Evolutionary conservation across 1,284 basidiomycete genomes (phyloP), one percentile per base, ranked within the genome.

Genomic region (Macrocystidia cucumis): DNA sequence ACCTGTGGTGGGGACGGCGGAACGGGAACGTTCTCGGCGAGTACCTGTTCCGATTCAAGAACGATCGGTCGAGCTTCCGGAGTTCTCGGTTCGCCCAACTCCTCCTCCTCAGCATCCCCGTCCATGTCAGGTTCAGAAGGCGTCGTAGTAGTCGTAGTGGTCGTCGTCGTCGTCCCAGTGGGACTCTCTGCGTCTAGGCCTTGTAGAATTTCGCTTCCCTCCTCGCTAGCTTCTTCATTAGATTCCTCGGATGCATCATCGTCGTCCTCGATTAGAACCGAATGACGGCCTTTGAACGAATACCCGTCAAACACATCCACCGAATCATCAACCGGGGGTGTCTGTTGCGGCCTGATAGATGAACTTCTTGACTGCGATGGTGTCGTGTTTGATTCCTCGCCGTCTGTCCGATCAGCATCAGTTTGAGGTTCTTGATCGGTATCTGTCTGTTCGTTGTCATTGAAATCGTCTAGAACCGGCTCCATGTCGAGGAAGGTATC

Each of bases 401-500:
- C 79, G 48, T 86, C 85, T 2, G 72, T 83, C 27, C 71, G 70
- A 43, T 85, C 82, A 12, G 70, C 67, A 45, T 85, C 81, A 0
- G 81, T 82, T 32, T 62, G 57, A 20, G 60, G 64, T 42, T 77
- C 75, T 43, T 67, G 74, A 50, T 84, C 81, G 25, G 74, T 77
- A 51, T 11, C 14, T 30, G 29, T 30, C 29, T 30, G 29, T 18
- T 84, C 81, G 12, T n/a, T 7, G 23, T 69, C 62, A 23, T 74
- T 72, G 46, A 75, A 77, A 47, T 83, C 86, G 44, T 88, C 82
- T 44, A 89, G 74, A 38, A 86, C 79, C 24, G 89, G 89, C 46
- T 87, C 83, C 84, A 96, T 93, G 53, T 91, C 90, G 38, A 98
- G 72, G 75, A 96, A 98, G 21, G 90, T 85, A 48, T 95, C 90